Base-by-base conservation (phyloP, 2,329 filamentous ascomycete species). In the Cladobotryum protrusum region DNA sequence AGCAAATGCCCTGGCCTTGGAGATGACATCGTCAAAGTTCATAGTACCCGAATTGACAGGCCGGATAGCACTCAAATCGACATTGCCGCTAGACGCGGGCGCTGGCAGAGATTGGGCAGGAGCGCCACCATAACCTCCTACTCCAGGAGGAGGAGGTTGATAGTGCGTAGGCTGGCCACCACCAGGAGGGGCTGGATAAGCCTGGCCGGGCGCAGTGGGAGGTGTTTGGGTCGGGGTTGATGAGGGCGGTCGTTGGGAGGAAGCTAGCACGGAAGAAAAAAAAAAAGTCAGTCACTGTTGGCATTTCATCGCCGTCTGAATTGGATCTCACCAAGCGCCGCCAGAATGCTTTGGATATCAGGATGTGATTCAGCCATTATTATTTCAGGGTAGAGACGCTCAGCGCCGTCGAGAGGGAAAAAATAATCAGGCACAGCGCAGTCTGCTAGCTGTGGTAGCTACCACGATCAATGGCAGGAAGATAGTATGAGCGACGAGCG, bases 11-110 rank as follows among this genome's bases (percentile, higher is more conserved):
- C 87, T 87, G 43, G 89, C 89, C 65, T 90, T 89, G 36, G 89
- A 87, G 59, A 95, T 85, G 44, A 89, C 87, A 66, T 95, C 89
- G 52, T 86, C 81, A 56, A 95, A 85, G 67, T 85, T 92, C 59
- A 95, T 85, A 17, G 86, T 89, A 52, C 89, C 89, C 29, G 87
- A 87, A 64, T 79, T 89, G 49, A 86, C 79, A 4, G 89, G 89
- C 61, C 87, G 86, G 63, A 93, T 88, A 49, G 81, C 78, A 68
- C 85, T 91, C 47, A 95, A 70, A 63, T 95, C 89, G 55, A 95
- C 75, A 59, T 81, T 90, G 45, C 89, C 89, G 52, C 86, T 87
- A 49, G 78, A 78, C 5, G 85, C 81, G 2, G 87, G 87, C 57
- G 83, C 83, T 3, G 86, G 86, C 29, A 86, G 71, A 29, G 68